Base-by-base conservation (phyloP, 1,139 yeast species). In the Diutina ranongensis region DNA sequence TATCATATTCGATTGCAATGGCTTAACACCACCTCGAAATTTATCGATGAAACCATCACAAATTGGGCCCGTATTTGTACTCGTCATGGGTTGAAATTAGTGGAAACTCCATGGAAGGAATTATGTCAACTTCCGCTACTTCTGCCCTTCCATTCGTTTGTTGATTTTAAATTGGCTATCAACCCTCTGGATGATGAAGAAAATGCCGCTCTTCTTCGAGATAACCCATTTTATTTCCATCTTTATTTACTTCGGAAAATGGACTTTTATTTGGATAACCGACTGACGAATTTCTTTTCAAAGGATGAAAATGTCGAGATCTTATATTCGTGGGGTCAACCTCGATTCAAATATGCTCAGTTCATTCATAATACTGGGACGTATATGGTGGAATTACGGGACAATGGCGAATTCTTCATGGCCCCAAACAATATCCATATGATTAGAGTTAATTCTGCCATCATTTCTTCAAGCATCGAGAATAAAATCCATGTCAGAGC, bases 81-180 rank as follows among this genome's bases (percentile, higher is more conserved):
- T 50, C 63, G 94, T 46, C 88, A 86, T 58, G 98, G 97, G 0
- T 68, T 89, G 52, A 78, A 77, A 48, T 65, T 94, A 46, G 94
- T 87, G n/a, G 97, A 92, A 57, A 80, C 92, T 0, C 97, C 97
- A 0, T 85, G 95, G 81, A 80, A 78, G 48, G 97, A 89, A 55
- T 71, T 88, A 35, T 80, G 92, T 55, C 76, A 81, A 0, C 70
- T 89, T 25, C 95, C 95, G 0, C 66, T 70, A 12, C 65, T 74
- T 36, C 87, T 86, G 52, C 97, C 98, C 9, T 86, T 92, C 61
- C 94, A 88, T 56, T 86, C 97, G 0, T 80, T 86, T 55, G 83
- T 86, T 41, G 83, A 79, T 46, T 71, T 86, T 44, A 65, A 71
- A 45, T 59, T 87, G 40, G 78, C 76, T 0, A 60, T 84, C 5